Evolutionary conservation across 352 stramenopile species (phyloP), one percentile per base, ranked within the genome.

Genomic region (Pythium phragmitis): DNA sequence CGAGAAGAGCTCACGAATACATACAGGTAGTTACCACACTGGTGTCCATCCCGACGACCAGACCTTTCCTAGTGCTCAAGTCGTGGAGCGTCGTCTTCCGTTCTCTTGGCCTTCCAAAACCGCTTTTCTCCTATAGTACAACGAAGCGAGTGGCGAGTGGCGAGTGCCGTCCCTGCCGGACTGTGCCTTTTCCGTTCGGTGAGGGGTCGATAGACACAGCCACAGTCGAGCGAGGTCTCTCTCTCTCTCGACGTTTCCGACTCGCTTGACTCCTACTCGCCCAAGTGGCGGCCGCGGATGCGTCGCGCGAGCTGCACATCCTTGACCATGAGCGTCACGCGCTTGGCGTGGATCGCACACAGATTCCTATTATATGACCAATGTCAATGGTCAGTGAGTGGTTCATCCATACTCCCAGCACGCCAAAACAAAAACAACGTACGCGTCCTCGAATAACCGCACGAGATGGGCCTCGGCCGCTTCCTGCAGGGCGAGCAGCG

Each of bases 381-480:
- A 43, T 17, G 6, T 43, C 0, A 3, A 43, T 17, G 37, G 3
- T 17, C 37, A 17, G 37, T 43, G 12, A 43, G 37, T 43, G 26
- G 26, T 30, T 5, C 26, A 30, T 30, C 4, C n/a, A 39, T 39
- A 39, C 34, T 39, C 34, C 2, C 26, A 3, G 26, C 26, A 30
- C 26, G 41, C 41, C 6, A 21, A 47, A 21, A 21, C 42, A 17
- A 26, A 26, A 5, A 46, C 36, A 28, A 90, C 81, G 70, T 93
- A 93, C 78, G 87, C 84, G 67, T 96, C 87, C 78, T 99, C 95
- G 79, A 99, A 99, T 54, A 98, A 81, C 51, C 84, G 83, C 26
- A 99, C 92, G 30, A 99, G 85, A 77, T 98, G 95, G 28, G 94
- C 94, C 79, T 99, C 96, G 1, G 92, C 77, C 17, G 95, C 92